phyloP scores from a whole-genome alignment of 495 filamentous ascomycete species.

The Lophiostoma macrostomum region DNA sequence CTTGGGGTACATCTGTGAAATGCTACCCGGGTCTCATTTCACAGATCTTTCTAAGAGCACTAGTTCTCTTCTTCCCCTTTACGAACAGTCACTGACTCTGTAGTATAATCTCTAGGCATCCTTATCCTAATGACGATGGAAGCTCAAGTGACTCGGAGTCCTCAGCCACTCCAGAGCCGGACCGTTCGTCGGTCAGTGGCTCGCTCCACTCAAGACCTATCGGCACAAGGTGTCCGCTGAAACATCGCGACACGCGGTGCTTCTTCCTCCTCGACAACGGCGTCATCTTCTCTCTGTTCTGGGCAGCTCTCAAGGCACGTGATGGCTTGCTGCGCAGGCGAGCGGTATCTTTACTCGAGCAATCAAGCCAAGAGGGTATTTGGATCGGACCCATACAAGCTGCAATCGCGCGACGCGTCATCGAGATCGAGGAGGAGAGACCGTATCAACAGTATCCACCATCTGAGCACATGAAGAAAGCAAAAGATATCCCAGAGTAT shows the following conservation, averaged over 20 bases:
- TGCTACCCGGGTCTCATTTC: no score
- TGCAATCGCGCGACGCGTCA: slow-evolving; percentile 8
- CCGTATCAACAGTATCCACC: slow-evolving; percentile 9
- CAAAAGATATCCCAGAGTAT: slow-evolving; percentile 17
- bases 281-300: slow-evolving; percentile 21
- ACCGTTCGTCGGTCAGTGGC: background rate
- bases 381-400: slow-evolving; percentile 23
- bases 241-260: background rate
- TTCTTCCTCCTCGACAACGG: slow-evolving; percentile 26
- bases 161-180: slow-evolving; percentile 1
- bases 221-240: background rate
- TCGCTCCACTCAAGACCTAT: background rate
- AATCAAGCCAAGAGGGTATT: slow-evolving; percentile 19
- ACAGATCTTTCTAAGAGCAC: no score
- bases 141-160: background rate
- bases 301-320: slow-evolving; percentile 14
- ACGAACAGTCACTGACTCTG: slow-evolving; percentile 2
- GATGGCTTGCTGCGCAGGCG: slow-evolving; percentile 19
- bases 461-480: slow-evolving; percentile 7
- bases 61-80: no score
- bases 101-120: background rate
- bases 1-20: no score
- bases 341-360: slow-evolving; percentile 9
- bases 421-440: slow-evolving; percentile 25
- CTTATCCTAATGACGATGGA: background rate